These are phyloP conservation scores for Ganoderma lingzhi DNA, from an alignment of 1,284 basidiomycete genomes.

Conservation along the genomic window DNA sequence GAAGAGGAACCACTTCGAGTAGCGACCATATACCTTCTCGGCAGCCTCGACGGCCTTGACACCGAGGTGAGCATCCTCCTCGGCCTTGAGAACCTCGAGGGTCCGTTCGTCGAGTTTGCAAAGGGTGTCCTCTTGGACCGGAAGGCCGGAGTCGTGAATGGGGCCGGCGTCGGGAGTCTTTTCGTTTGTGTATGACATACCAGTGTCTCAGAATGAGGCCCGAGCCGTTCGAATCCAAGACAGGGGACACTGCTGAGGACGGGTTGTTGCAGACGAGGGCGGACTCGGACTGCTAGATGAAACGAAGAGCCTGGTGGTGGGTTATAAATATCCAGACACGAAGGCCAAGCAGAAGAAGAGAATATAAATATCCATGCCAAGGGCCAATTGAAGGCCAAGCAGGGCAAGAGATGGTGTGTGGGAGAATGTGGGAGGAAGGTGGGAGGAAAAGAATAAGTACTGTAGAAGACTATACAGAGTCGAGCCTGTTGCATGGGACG, in stretches of 20 bases:
- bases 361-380: no score
- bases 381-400: no score
- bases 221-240: not conserved
- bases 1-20: constrained; percentile 70
- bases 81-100: constrained; percentile 24
- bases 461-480: no score
- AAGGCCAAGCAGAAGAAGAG: no score
- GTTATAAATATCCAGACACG: no score
- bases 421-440: not conserved
- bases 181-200: constrained; percentile 22
- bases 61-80: constrained; percentile 51
- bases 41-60: constrained; percentile 61
- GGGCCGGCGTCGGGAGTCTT: constrained; percentile 11
- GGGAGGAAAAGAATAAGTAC: no score
- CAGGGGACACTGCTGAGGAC: not conserved
- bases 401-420: not conserved
- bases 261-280: no score
- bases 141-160: constrained; percentile 12
- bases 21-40: constrained; percentile 58
- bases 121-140: constrained; percentile 24
- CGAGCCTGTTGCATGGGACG: no score
- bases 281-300: no score
- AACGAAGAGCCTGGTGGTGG: no score
- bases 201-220: not conserved
- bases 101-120: constrained; percentile 22